These are phyloP conservation scores for Coemansia sp. DNA, from an alignment of 192 early-diverging fungal species.

Conservation along the genomic window DNA sequence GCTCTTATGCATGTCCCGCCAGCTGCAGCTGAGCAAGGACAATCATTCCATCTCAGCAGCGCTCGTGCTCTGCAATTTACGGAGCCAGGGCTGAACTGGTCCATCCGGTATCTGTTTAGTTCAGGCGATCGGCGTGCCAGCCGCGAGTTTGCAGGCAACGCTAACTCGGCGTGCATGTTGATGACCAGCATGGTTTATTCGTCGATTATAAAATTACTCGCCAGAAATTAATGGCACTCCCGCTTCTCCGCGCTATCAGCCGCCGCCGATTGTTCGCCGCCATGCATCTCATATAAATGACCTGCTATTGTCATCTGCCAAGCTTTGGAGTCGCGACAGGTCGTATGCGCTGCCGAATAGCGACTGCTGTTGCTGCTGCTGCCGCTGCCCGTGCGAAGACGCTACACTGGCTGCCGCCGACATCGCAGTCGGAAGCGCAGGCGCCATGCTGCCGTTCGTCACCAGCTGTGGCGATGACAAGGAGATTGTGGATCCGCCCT, in stretches of 20 bases:
- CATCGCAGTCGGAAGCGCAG: conserved; percentile 1
- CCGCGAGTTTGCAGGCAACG: no score
- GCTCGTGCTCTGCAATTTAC: no score
- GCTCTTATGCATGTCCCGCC: no score
- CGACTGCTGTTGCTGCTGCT: conserved; percentile 10
- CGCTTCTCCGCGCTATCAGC: not conserved
- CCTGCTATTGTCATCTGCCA: conserved; percentile 18
- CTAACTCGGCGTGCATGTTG: no score
- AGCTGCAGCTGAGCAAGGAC: no score
- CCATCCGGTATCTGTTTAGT: no score
- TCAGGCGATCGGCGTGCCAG: no score
- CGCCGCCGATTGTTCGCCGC: not conserved
- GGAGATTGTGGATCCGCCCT: conserved; percentile 10
- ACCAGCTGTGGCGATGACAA: conserved; percentile 18
- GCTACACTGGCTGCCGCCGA: not conserved
- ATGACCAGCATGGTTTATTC: no score
- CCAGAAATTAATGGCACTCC: no score
- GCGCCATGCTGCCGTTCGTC: not conserved
- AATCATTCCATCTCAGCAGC: no score
- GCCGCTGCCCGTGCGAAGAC: not conserved
- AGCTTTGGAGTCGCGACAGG: conserved; percentile 17
- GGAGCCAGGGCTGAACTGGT: no score
- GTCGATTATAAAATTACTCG: no score
- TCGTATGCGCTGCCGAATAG: conserved; percentile 25
- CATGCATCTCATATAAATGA: conserved; percentile 25